Conservation (phyloP, 768 basidiomycete species). For the Xerocomellus intermedius region DNA sequence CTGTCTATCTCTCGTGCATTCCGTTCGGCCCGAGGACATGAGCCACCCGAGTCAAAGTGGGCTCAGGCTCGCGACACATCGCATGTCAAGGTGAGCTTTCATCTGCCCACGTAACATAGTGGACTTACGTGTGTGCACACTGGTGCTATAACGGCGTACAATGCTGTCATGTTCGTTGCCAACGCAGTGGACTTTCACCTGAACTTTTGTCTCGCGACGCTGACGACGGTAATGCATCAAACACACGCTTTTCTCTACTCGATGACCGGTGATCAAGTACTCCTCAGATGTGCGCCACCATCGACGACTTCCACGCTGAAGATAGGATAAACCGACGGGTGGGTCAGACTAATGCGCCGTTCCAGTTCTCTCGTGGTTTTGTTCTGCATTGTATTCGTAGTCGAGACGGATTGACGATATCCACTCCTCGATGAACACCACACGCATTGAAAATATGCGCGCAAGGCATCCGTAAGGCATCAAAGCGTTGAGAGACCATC, state of each 20-base stretch:
- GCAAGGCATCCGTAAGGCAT: too few species aligned
- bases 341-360: background rate
- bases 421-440: background rate
- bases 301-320: background rate
- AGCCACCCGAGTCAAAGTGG: background rate
- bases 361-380: background rate
- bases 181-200: background rate
- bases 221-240: too few species aligned
- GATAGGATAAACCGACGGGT: background rate
- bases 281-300: background rate
- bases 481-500: background rate
- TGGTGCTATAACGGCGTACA: background rate
- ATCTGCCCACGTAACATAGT: background rate
- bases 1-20: too few species aligned
- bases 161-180: background rate
- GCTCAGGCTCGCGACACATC: background rate
- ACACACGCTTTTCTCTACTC: background rate
- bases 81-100: background rate
- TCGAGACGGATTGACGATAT: background rate
- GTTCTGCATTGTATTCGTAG: background rate
- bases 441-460: too few species aligned
- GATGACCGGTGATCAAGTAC: background rate
- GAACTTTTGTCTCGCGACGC: background rate
- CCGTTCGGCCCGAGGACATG: background rate
- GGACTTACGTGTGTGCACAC: background rate